Evolutionary conservation across 2,329 filamentous ascomycete genomes (phyloP), one percentile per base, ranked within the genome.

Genomic region (Colletotrichum navitas): DNA sequence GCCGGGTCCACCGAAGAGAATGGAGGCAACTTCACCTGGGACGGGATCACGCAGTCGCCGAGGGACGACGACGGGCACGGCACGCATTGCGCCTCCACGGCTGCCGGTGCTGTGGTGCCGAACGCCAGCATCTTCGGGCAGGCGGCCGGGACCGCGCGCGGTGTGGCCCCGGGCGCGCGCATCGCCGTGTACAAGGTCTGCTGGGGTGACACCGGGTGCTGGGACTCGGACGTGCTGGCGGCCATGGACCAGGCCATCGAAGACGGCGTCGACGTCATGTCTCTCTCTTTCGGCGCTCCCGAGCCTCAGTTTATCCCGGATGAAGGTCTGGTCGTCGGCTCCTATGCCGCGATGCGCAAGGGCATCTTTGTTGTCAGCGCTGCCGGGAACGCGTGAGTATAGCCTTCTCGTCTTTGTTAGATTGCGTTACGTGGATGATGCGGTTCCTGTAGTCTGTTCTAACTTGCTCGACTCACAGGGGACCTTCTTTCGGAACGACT

Each of bases 101-200:
- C 63, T 5, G 68, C 39, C 7, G 68, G 63, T 4, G 47, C 58
- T 24, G 32, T 11, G 16, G 68, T 71, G 1, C 49, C 32, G 16
- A n/a, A 34, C 1, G 68, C 56, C 11, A 52, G 68, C 16, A 26
- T 71, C 1, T 67, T 62, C 8, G 68, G 68, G 3, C 68, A 62
- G 34, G 68, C 68, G 21, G 55, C 49, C 21, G 68, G 68, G n/a
- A 67, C 68, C 3, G 68, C 63, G 18, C 63, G 68, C 5, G 68
- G 68, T 8, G 58, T 71, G 68, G 68, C 68, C 5, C 34, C 39
- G 5, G 18, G 24, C 26, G 68, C 68, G 3, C 63, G 68, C 21
- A 16, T 71, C 5, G 63, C 68, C 32, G 62, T 58, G 56, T 71
- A 71, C 24, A 71, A 71, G 63, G 55, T 60, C 26, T 71, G 68